A percentile compares a stretch with the other conserved stretches of the same genome.
These are phyloP conservation scores for Geranium incanum DNA, from an alignment of 441 rosid genomes.

Conservation along the genomic window DNA sequence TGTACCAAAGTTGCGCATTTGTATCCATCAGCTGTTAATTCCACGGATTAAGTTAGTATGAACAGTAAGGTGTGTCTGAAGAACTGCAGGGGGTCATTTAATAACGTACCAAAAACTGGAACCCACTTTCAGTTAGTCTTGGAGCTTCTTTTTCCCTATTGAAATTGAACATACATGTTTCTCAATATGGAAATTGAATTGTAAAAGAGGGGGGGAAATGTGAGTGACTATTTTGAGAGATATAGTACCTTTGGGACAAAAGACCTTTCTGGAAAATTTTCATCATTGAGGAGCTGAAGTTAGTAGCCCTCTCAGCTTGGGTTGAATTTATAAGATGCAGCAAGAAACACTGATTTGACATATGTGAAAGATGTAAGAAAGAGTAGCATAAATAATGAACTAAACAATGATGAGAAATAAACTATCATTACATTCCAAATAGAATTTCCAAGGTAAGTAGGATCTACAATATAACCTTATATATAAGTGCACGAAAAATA, in stretches of 20 bases:
- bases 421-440: background rate
- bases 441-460: background rate
- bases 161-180: constrained; percentile 18
- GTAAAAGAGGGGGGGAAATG: background rate
- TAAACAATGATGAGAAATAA: background rate
- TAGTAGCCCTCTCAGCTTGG: constrained; percentile 58
- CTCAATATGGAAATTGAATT: constrained; percentile 2
- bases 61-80: constrained; percentile 16
- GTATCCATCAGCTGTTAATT: constrained; percentile 87
- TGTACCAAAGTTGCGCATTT: constrained; percentile 95
- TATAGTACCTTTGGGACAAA: constrained; percentile 56
- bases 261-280: constrained; percentile 83
- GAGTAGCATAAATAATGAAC: constrained; percentile 20
- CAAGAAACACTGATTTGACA: constrained; percentile 65
- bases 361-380: constrained; percentile 28
- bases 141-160: constrained; percentile 74
- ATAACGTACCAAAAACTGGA: constrained; percentile 85
- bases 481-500: constrained; percentile 6
- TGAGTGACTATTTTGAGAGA: constrained; percentile 11
- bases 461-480: constrained; percentile 4
- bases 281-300: constrained; percentile 86
- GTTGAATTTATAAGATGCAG: constrained; percentile 78
- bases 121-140: constrained; percentile 83
- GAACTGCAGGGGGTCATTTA: constrained; percentile 19
- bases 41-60: constrained; percentile 20